Base-by-base conservation (phyloP, 495 filamentous ascomycete species). In the Penicillium cosmopolitanum region DNA sequence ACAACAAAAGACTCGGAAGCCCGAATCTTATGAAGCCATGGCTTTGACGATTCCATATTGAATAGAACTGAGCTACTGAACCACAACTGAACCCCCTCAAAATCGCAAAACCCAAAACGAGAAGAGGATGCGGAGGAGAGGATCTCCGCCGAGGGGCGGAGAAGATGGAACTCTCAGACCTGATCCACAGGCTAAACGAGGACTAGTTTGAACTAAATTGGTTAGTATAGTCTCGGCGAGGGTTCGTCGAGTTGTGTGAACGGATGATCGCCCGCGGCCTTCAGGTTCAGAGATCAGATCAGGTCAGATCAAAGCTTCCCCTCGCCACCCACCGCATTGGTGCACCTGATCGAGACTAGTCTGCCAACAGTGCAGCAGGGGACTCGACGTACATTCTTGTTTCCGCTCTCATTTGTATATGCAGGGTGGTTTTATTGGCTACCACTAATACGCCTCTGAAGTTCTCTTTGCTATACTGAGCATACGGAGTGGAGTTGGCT, bases 1-100 rank as follows among this genome's bases (percentile, higher is more conserved):
- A 83, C 71, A 42, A 82, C 73, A 63, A 83, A 81, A 40, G 62
- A 62, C 62, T 77, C 77, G 6, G 73, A 76, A 1, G 73, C 74
- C 9, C 73, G 67, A 25, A 73, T 51, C 16, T 59, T 56, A 13
- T 66, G 50, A 25, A 66, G 66, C 66, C 69, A 71, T 12, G 69
- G 66, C 34, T 44, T 42, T n/a, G 33, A n/a, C 7, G 0, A 23
- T 18, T 21, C 55, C 51, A 50, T 58, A 58, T 61, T 10, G n/a
- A 13, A 36, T 0, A 36, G 36, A 38, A 44, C 42, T 4, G 36
- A 40, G 15, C 36, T 8, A 31, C 28, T 7, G 28, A 31, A 9
- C 28, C 28, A 31, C 28, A 9, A 9, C 28, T 6, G 36, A n/a
- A n/a, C 5, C 36, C 36, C 36, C 36, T 40, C 11, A 40, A 12